A percentile compares a stretch with the other conserved stretches of the same genome.
These are phyloP conservation scores for Mycena galopus DNA, from an alignment of 768 basidiomycete genomes.

Conservation along the genomic window DNA sequence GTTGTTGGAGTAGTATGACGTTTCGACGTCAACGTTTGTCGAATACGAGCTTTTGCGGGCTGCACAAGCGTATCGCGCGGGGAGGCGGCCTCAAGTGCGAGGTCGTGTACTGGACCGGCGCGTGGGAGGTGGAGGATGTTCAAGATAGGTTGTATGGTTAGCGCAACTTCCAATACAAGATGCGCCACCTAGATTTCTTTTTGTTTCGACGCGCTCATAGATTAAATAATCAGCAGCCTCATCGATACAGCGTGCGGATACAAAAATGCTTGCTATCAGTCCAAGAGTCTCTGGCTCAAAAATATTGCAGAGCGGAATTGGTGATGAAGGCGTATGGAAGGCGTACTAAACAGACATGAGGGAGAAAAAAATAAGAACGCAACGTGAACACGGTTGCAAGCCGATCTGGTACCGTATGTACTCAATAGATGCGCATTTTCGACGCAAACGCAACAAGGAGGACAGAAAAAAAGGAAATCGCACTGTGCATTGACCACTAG, in stretches of 20 bases:
- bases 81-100: conserved; percentile 85
- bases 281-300: conserved; percentile 26
- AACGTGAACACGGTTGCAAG: conserved; percentile 28
- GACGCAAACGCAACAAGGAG: conserved; percentile 29
- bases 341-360: conserved; percentile 28
- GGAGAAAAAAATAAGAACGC: conserved; percentile 7
- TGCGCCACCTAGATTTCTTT: conserved; percentile 17
- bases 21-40: no score
- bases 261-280: neutral
- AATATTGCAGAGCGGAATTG: conserved; percentile 27
- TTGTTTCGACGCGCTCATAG: neutral
- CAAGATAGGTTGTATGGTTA: conserved; percentile 39
- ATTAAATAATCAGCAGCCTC: conserved; percentile 24
- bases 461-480: conserved; percentile 9
- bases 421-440: conserved; percentile 32
- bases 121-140: conserved; percentile 98
- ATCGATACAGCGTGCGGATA: conserved; percentile 24
- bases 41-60: conserved; percentile 78
- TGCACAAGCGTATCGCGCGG: conserved; percentile 81
- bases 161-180: no score
- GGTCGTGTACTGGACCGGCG: conserved; percentile 90
- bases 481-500: no score
- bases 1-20: no score
- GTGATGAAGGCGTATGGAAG: neutral
- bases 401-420: conserved; percentile 23